Percentiles rank a stretch among this genome's conserved stretches.
Conservation (phyloP, 352 stramenopile genomes). For the Globisporangium viniferum region DNA sequence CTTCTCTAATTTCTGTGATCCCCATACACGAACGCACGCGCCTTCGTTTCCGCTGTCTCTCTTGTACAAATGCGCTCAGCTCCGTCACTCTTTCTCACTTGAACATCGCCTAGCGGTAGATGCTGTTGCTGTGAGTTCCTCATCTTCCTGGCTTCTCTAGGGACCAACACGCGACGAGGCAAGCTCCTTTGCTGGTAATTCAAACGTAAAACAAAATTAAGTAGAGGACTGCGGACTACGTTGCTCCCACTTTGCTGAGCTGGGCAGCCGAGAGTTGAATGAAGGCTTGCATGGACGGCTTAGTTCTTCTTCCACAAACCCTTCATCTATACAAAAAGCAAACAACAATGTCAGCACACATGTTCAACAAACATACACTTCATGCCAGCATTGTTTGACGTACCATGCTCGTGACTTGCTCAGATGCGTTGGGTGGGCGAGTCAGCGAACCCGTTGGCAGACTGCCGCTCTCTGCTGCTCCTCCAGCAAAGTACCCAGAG, state of each 20-base stretch:
- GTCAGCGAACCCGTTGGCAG: constrained; percentile 26
- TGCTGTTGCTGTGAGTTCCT: neutral
- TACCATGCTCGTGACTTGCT: constrained; percentile 55
- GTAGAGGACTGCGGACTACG: constrained; percentile 11
- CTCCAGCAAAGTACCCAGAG: constrained; percentile 27
- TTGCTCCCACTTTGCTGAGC: neutral
- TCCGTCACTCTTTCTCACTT: neutral
- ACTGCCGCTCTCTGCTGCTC: constrained; percentile 20
- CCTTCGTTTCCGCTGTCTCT: neutral
- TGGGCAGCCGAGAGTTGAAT: neutral
- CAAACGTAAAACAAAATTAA: constrained; percentile 31
- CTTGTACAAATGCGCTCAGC: constrained; percentile 12
- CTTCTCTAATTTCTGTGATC: constrained; percentile 7
- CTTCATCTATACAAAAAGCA: constrained; percentile 47
- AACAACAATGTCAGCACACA: neutral
- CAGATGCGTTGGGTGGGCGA: constrained; percentile 29
- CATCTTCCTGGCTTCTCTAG: neutral
- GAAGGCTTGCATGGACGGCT: constrained; percentile 2
- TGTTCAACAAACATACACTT: neutral
- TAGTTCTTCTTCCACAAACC: constrained; percentile 86
- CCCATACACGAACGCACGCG: neutral
- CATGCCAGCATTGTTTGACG: constrained; percentile 5
- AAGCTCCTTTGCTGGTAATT: constrained; percentile 10
- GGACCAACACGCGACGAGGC: neutral
- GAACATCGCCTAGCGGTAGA: neutral